Evolutionary conservation across 164 flowering plant species (phyloP).

Genomic region (Vitis vinifera): DNA sequence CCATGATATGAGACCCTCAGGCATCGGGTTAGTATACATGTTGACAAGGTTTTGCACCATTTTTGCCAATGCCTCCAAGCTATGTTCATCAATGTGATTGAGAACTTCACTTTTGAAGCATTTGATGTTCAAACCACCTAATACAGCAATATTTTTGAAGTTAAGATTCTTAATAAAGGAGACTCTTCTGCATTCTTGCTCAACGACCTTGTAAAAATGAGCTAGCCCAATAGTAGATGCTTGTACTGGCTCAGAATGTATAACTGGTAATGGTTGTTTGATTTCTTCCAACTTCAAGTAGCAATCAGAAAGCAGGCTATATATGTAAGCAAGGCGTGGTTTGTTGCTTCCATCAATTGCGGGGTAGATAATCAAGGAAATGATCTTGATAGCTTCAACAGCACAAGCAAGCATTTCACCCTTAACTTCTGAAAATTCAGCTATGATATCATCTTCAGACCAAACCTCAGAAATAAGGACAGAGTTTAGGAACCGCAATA

Average conservation of each 20-base stretch:
- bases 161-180: conserved; percentile 62
- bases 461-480: conserved; percentile 82
- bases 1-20: conserved; percentile 58
- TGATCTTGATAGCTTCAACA: conserved; percentile 40
- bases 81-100: conserved; percentile 49
- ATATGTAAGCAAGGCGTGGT: conserved; percentile 69
- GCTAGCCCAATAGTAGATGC: conserved; percentile 27
- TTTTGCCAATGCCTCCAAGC: conserved; percentile 73
- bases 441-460: conserved; percentile 69
- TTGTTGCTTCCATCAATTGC: conserved; percentile 80
- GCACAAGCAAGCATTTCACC: conserved; percentile 54
- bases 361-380: conserved; percentile 65
- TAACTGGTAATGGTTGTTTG: conserved; percentile 21
- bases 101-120: conserved; percentile 62
- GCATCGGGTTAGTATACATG: conserved; percentile 31
- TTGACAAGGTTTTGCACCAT: conserved; percentile 65
- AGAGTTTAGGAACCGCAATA: conserved; percentile 54
- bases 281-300: conserved; percentile 45
- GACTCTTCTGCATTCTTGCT: conserved; percentile 73
- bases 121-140: conserved; percentile 57
- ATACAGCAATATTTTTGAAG: conserved; percentile 82
- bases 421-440: conserved; percentile 55
- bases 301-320: conserved; percentile 73
- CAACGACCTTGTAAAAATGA: conserved; percentile 55
- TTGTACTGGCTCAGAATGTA: conserved; percentile 19